phyloP scores from a whole-genome alignment of 1,284 basidiomycete genomes.

The Baeospora myosura region DNA sequence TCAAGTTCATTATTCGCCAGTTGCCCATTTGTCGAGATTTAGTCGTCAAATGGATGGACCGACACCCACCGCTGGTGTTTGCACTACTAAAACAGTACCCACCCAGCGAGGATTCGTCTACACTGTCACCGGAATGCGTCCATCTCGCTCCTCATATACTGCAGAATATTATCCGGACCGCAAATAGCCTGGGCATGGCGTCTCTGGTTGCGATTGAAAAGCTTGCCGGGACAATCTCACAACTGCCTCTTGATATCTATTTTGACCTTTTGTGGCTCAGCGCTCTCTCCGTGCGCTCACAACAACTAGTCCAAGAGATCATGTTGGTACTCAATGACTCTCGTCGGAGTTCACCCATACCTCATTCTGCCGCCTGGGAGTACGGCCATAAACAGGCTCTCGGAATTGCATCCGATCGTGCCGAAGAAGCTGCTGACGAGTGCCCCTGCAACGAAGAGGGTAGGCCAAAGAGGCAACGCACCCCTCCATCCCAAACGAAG shows the following conservation, averaged over 20 bases:
- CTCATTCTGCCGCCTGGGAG: slow-evolving; percentile 20
- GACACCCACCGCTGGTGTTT: slow-evolving; percentile 45
- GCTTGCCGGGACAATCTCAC: slow-evolving; percentile 33
- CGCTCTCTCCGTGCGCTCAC: slow-evolving; percentile 40
- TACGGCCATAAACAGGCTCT: slow-evolving; percentile 50
- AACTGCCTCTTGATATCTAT: slow-evolving; percentile 35
- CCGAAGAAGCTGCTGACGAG: slow-evolving; percentile 56
- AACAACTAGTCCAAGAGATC: slow-evolving; percentile 46
- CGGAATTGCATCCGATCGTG: slow-evolving; percentile 49
- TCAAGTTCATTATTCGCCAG: slow-evolving; percentile 30
- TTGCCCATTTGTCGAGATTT: slow-evolving; percentile 25
- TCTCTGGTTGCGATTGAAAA: slow-evolving; percentile 52
- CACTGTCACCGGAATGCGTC: slow-evolving; percentile 25
- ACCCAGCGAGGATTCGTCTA: slow-evolving; percentile 27
- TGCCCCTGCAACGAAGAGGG: slow-evolving; percentile 59
- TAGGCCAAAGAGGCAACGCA: slow-evolving; percentile 31
- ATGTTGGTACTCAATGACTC: slow-evolving; percentile 52
- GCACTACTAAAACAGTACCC: slow-evolving; percentile 41
- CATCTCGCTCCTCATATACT: slow-evolving; percentile 30
- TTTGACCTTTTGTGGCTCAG: slow-evolving; percentile 45
- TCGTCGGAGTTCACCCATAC: slow-evolving; percentile 19
- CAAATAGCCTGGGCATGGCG: slow-evolving; percentile 46
- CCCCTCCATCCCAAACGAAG: slow-evolving; percentile 32
- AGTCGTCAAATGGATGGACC: slow-evolving; percentile 37
- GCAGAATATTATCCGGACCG: slow-evolving; percentile 42